These are phyloP conservation scores for Pholiota molesta DNA, from an alignment of 768 basidiomycete genomes.

Conservation along the genomic window DNA sequence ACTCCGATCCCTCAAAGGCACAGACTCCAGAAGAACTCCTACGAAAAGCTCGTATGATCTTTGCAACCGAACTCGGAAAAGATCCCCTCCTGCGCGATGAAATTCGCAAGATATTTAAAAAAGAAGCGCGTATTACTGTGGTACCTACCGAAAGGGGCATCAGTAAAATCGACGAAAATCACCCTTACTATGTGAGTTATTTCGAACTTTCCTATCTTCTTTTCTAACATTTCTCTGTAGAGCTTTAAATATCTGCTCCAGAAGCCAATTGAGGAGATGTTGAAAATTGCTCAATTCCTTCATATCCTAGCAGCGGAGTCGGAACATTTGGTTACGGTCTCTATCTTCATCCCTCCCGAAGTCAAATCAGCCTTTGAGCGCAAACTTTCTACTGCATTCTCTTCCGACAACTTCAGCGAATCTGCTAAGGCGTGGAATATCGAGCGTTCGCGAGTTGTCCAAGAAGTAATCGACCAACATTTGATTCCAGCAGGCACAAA, in stretches of 20 bases:
- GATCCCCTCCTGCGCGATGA: slow-evolving; percentile 86
- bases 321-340: slow-evolving; percentile 82
- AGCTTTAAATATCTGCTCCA: slow-evolving; percentile 92
- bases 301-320: slow-evolving; percentile 90
- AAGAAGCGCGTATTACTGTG: slow-evolving; percentile 76
- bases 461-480: slow-evolving; percentile 77
- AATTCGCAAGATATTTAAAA: slow-evolving; percentile 75
- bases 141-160: slow-evolving; percentile 87
- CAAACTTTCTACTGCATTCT: slow-evolving; percentile 77
- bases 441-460: slow-evolving; percentile 76
- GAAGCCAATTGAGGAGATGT: slow-evolving; percentile 74
- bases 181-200: slow-evolving; percentile 67
- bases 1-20: slow-evolving; percentile 62
- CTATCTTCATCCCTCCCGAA: slow-evolving; percentile 66
- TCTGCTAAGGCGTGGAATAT: slow-evolving; percentile 91
- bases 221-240: slow-evolving; percentile 41
- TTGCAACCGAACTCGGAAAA: slow-evolving; percentile 89
- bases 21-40: slow-evolving; percentile 70
- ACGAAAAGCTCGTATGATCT: slow-evolving; percentile 75
- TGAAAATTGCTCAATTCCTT: slow-evolving; percentile 78
- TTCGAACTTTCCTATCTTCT: neutral
- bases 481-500: slow-evolving; percentile 85
- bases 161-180: slow-evolving; percentile 73
- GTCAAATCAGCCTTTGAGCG: slow-evolving; percentile 71
- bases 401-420: slow-evolving; percentile 83